Percentiles rank a stretch among this genome's conserved stretches.
These are phyloP conservation scores for Pyricularia sp. DNA, from an alignment of 2,329 filamentous ascomycete genomes.

Conservation along the genomic window DNA sequence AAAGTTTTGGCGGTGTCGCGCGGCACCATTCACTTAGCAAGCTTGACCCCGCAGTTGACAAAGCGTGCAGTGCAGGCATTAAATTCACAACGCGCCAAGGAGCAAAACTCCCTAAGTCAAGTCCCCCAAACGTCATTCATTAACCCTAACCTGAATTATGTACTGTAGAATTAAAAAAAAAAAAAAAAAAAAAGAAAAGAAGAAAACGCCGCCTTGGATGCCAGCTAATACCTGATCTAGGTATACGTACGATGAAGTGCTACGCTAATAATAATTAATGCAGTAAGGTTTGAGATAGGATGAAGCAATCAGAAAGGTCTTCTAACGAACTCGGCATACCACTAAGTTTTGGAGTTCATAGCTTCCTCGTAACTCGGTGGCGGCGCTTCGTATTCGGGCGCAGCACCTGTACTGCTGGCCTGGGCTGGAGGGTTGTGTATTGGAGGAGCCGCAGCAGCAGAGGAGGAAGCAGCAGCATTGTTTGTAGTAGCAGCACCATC, in stretches of 20 bases:
- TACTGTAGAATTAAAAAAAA: neutral
- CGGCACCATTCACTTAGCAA: neutral
- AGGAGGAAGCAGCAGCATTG: neutral
- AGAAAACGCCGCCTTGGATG: neutral
- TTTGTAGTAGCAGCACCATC: neutral
- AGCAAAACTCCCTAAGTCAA: neutral
- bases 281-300: neutral
- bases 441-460: neutral
- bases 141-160: neutral
- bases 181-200: too few species aligned
- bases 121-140: neutral
- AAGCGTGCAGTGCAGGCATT: neutral
- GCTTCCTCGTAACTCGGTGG: slow-evolving; percentile 6
- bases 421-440: neutral
- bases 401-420: neutral
- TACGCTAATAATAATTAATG: neutral
- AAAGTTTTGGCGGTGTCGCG: slow-evolving; percentile 1
- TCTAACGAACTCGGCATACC: neutral
- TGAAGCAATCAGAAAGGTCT: neutral
- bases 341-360: slow-evolving; percentile 3
- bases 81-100: neutral
- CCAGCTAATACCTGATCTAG: neutral
- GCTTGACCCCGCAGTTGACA: neutral
- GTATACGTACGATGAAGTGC: neutral
- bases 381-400: slow-evolving; percentile 3